These are phyloP conservation scores for Ramicandelaber brevisporus DNA, from an alignment of 192 early-diverging fungal species.

Conservation along the genomic window DNA sequence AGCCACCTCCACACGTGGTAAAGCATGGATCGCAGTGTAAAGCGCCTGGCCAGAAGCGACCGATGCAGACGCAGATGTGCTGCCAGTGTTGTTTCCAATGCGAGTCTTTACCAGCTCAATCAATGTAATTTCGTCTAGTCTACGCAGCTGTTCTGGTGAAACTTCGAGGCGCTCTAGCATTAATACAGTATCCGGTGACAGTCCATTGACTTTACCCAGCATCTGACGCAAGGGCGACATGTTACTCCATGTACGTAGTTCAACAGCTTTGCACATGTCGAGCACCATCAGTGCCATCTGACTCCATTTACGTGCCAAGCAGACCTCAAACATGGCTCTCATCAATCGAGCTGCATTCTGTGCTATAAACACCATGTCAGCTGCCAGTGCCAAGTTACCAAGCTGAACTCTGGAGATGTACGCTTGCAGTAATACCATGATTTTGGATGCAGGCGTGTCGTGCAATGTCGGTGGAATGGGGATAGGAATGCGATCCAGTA, in stretches of 20 bases:
- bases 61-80: too few species aligned
- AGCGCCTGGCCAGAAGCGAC: too few species aligned
- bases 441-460: conserved; percentile 79
- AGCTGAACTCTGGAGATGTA: conserved; percentile 87
- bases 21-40: conserved; percentile 85
- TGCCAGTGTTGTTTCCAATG: too few species aligned
- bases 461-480: conserved; percentile 76
- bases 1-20: conserved; percentile 75
- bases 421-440: conserved; percentile 78
- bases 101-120: too few species aligned
- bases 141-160: conserved; percentile 50
- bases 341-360: conserved; percentile 83
- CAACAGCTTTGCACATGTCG: conserved; percentile 94
- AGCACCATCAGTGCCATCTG: conserved; percentile 68
- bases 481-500: conserved; percentile 79
- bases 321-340: conserved; percentile 93
- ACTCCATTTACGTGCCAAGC: conserved; percentile 80
- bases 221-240: conserved; percentile 95
- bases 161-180: too few species aligned
- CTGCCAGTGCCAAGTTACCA: conserved; percentile 81
- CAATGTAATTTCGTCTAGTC: too few species aligned
- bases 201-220: too few species aligned
- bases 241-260: conserved; percentile 72
- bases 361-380: conserved; percentile 97
- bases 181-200: too few species aligned